A percentile compares a stretch with the other conserved stretches of the same genome.
Evolutionary conservation across 768 basidiomycete genomes (phyloP).

Genomic region (Lentinula guzmanii): DNA sequence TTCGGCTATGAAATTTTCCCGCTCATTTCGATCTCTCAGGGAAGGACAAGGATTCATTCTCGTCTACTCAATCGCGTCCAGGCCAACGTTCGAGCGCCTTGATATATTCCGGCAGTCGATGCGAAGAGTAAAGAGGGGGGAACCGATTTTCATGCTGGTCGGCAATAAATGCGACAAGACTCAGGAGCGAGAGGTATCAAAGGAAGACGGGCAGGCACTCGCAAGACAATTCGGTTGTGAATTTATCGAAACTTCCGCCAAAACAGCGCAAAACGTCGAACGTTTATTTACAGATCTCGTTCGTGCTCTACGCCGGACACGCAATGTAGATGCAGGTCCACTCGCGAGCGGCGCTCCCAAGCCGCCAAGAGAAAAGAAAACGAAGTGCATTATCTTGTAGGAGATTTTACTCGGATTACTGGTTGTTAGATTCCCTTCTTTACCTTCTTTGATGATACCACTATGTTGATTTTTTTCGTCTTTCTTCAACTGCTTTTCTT

Average conservation of each 20-base stretch:
- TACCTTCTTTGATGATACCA: constrained; percentile 85
- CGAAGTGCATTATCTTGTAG: constrained; percentile 81
- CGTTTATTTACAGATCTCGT: constrained; percentile 85
- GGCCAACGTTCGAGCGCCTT: constrained; percentile 84
- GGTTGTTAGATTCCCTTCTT: constrained; percentile 67
- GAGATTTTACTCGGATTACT: constrained; percentile 55
- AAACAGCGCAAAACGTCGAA: constrained; percentile 91
- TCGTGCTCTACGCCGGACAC: constrained; percentile 70
- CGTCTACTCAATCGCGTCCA: constrained; percentile 95
- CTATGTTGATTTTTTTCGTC: constrained; percentile 28
- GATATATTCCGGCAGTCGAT: constrained; percentile 89
- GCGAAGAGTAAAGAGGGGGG: constrained; percentile 79
- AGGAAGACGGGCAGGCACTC: constrained; percentile 79
- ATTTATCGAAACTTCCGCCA: constrained; percentile 96
- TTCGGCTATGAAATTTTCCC: not conserved
- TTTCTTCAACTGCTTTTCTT: constrained; percentile 25
- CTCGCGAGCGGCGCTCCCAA: constrained; percentile 34
- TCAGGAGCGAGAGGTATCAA: constrained; percentile 86
- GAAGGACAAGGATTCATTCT: constrained; percentile 98
- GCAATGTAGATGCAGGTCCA: constrained; percentile 44
- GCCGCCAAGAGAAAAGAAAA: constrained; percentile 32
- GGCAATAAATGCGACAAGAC: constrained; percentile 95
- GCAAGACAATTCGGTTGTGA: constrained; percentile 86
- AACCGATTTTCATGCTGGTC: constrained; percentile 88
- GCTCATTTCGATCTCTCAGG: constrained; percentile 30